phyloP scores from a whole-genome alignment of 2,329 filamentous ascomycete genomes.

The Botrytis sinoallii region DNA sequence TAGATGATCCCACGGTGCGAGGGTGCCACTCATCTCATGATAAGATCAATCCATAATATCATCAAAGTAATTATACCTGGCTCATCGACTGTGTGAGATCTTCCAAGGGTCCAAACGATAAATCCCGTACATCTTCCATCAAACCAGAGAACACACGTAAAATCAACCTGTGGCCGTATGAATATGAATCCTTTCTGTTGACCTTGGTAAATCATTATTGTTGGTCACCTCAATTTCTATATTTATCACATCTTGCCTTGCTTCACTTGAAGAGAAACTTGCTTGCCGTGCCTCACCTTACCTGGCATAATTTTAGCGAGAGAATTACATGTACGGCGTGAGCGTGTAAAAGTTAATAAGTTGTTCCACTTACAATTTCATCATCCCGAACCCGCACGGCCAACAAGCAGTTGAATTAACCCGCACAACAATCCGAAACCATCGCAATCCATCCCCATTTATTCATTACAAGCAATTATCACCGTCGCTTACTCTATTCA shows the following conservation, averaged over 20 bases:
- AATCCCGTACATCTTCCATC: not conserved
- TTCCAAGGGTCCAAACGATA: not conserved
- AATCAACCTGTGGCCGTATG: not conserved
- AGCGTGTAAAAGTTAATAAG: conserved; percentile 1
- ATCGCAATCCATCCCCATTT: conserved; percentile 20
- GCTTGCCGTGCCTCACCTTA: not conserved
- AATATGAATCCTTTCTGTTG: not conserved
- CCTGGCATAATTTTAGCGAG: conserved; percentile 10
- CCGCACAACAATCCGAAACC: conserved; percentile 8
- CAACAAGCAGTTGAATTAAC: conserved; percentile 16
- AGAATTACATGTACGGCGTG: conserved; percentile 11
- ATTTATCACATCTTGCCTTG: not conserved
- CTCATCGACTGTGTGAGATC: not conserved
- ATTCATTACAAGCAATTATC: not conserved
- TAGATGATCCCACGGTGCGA: not conserved
- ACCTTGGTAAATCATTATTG: fast-evolving
- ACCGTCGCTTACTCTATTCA: not conserved
- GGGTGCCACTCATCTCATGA: not conserved
- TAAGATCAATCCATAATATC: not conserved
- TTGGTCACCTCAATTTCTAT: not conserved
- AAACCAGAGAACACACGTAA: not conserved
- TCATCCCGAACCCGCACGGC: conserved; percentile 19
- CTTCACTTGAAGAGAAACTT: not conserved
- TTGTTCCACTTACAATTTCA: conserved; percentile 21
- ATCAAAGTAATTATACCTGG: not conserved